Base-by-base conservation (phyloP, 179 eudicot genomes). In the Beta lomatogona region DNA sequence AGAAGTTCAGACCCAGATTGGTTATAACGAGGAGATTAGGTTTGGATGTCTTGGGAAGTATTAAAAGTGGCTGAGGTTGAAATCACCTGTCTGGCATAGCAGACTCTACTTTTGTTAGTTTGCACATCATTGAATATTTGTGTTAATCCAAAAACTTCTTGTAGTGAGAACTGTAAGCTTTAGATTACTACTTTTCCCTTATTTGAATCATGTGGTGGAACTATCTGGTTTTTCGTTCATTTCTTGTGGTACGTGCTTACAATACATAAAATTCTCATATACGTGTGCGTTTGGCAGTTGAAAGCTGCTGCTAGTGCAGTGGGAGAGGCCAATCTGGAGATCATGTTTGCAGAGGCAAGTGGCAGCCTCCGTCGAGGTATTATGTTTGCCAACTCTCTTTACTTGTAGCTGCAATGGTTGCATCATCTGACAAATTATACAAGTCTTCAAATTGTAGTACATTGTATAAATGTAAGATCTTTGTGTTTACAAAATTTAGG, bases 311-410 rank as follows among this genome's bases (percentile, higher is more conserved):
- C 99, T 59, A 88, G 86, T 82, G 98, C 99, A 46, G 99, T 96
- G 36, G 99, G 99, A 80, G 99, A 96, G 84, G 83, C 82, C 61
- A 89, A 88, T 84, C 82, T 96, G 80, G 99, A 94, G 91, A 86
- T 86, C 76, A 96, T 94, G 86, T 96, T 96, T 76, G 87, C 78
- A 41, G 94, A 87, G 2, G 99, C 95, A 6, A 93, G 99, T 83
- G 88, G 89, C 68, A 94, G 98, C 88, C 94, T 96, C 65, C 96
- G 97, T 5, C 97, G 94, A 63, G 99, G 99, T 61, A 94, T 96
- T 73, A 93, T 96, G 98, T 96, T 96, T 85, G 99, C 99, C 72
- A 96, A 96, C 80, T 96, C 99, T 65, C 82, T 96, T 70, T 96
- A 96, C 82, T 85, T 93, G 79, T 94, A 73, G 82, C 58, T 66